Base-by-base conservation (phyloP, 345 rosid genomes). In the Nephelium lappaceum region DNA sequence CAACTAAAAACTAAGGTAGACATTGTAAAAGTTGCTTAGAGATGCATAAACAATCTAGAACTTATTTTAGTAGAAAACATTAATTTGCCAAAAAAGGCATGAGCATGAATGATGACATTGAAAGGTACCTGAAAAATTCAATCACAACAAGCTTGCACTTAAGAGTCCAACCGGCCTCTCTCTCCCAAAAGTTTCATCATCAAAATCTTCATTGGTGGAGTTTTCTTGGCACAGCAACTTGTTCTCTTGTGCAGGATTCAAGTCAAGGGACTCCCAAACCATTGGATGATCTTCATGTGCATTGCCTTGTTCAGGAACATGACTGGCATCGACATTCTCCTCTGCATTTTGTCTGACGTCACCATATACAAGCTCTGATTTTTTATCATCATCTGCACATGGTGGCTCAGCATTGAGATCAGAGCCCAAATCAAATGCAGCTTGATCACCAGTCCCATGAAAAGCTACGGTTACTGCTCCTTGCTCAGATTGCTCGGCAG, bases 181-280 rank as follows among this genome's bases (percentile, higher is more conserved):
- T 79, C 82, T 82, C 69, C 81, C 87, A 80, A 88, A 93, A 45
- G 89, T 77, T 79, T 86, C 95, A 69, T 93, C 93, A 47, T 90
- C 98, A 86, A 96, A 94, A 81, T 93, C 98, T 74, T 91, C 95
- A 85, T 88, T 91, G 36, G 88, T 91, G 71, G 98, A 93, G 88
- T 94, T 91, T 86, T 94, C 97, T 83, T 88, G 97, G 83, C 97
- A 91, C 58, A 88, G 61, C 80, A 96, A 85, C 64, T 88, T 89
- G 80, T 84, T 88, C 72, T 90, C 97, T 66, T 72, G 89, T 51
- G 53, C 80, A 2, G 87, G 87, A 81, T 92, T 84, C 43, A 87
- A 77, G 79, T 80, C 84, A 55, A 82, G 84, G 69, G 84, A 77
- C 64, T 90, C 95, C 97, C 96, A 93, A 65, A 80, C 89, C 81